Conservation (phyloP, 176 grass and related monocot genomes). For the Rhipidocladum racemiflorum region DNA sequence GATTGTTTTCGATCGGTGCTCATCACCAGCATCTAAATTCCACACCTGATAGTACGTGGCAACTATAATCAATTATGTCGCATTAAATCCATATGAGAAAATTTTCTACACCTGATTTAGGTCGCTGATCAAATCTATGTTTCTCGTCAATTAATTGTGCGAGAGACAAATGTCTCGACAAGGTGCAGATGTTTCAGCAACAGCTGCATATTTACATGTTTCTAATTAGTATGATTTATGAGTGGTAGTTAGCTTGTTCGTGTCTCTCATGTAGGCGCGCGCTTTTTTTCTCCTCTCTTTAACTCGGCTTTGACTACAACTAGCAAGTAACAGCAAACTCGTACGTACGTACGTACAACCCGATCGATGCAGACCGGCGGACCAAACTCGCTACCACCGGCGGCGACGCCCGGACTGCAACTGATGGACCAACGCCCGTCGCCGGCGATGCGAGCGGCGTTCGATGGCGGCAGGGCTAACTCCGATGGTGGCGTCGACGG, state of each 20-base stretch:
- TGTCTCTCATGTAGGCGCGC: not conserved
- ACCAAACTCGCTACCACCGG: slow-evolving; percentile 1
- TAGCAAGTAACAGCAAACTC: not conserved
- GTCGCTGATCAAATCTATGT: slow-evolving; percentile 5
- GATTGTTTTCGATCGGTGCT: not conserved
- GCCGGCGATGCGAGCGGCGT: not conserved
- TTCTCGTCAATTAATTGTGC: not conserved
- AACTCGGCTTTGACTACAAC: not conserved
- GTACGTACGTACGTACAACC: not conserved
- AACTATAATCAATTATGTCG: not conserved
- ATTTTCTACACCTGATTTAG: not conserved
- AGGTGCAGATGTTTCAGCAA: not conserved
- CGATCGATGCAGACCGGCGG: slow-evolving; percentile 12
- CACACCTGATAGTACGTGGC: not conserved
- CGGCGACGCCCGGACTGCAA: slow-evolving; percentile 33
- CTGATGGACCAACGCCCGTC: slow-evolving; percentile 42
- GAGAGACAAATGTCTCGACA: not conserved
- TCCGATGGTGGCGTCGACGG: slow-evolving; percentile 29
- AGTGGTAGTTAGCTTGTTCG: not conserved
- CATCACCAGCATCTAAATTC: not conserved
- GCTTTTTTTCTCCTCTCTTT: not conserved
- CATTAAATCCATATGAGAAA: not conserved
- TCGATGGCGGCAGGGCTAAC: not conserved
- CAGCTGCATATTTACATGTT: not conserved
- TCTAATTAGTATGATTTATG: no score